Conservation (phyloP, 805 yeast species). For the Kodamaea fukazawae region DNA sequence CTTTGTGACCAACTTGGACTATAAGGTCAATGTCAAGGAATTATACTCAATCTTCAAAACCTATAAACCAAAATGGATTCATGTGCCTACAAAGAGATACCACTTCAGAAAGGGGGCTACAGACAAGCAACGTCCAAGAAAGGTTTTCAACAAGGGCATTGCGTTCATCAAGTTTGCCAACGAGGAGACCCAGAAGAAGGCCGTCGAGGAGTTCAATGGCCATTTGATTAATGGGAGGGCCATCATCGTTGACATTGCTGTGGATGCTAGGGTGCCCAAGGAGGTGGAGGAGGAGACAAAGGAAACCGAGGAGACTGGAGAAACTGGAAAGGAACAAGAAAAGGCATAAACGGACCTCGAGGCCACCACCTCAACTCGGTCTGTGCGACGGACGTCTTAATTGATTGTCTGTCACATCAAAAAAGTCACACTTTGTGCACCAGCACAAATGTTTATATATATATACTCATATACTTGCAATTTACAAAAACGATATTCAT, state of each 20-base stretch:
- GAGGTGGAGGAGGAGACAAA: conserved; percentile 1
- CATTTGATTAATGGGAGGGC: conserved; percentile 62
- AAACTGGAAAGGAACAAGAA: conserved; percentile 3
- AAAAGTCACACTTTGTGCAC: background rate
- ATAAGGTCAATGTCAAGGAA: conserved; percentile 45
- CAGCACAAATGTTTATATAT: too few relatives aligned
- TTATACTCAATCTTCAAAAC: conserved; percentile 46
- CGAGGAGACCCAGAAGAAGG: conserved; percentile 63
- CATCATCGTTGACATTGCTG: conserved; percentile 69
- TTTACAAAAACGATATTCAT: too few relatives aligned
- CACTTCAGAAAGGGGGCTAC: conserved; percentile 45
- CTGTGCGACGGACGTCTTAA: conserved; percentile 13
- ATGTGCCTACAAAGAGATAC: conserved; percentile 53
- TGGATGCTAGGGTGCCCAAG: conserved; percentile 46
- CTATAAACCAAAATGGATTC: conserved; percentile 54
- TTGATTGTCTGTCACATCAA: conserved; percentile 9
- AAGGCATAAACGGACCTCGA: background rate
- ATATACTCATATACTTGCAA: too few relatives aligned
- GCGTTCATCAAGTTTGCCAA: conserved; percentile 61
- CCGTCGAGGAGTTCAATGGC: conserved; percentile 71
- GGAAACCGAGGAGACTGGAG: conserved; percentile 17
- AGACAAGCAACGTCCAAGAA: conserved; percentile 22
- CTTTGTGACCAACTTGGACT: conserved; percentile 60
- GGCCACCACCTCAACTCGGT: background rate
- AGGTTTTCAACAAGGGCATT: conserved; percentile 57